These are phyloP conservation scores for Dissophora ornata DNA, from an alignment of 192 early-diverging fungal species.

Conservation along the genomic window DNA sequence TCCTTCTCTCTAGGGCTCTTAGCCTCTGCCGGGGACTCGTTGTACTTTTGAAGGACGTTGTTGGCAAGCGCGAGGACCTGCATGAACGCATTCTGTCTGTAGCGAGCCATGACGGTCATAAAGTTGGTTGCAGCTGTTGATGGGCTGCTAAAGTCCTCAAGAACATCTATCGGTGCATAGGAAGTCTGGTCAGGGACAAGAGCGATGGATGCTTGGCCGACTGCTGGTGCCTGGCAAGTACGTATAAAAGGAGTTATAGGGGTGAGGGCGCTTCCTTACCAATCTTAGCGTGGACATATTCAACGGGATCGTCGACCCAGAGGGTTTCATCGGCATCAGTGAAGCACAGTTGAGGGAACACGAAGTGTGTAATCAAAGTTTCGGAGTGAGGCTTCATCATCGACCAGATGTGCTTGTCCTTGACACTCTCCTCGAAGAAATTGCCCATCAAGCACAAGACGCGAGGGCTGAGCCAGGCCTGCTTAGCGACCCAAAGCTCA, in stretches of 20 bases:
- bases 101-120: slow-evolving; percentile 80
- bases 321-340: slow-evolving; percentile 84
- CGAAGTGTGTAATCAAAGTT: slow-evolving; percentile 85
- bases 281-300: slow-evolving; percentile 86
- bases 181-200: background rate
- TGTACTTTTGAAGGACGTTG: slow-evolving; percentile 74
- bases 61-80: slow-evolving; percentile 86
- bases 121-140: slow-evolving; percentile 78
- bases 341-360: slow-evolving; percentile 95
- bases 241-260: too few relatives aligned
- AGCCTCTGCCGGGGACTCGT: slow-evolving; percentile 71
- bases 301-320: slow-evolving; percentile 94
- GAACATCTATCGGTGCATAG: slow-evolving; percentile 63
- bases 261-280: slow-evolving; percentile 41
- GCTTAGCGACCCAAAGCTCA: slow-evolving; percentile 76
- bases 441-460: slow-evolving; percentile 75
- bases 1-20: slow-evolving; percentile 85
- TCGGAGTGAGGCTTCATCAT: slow-evolving; percentile 88
- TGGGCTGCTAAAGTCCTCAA: slow-evolving; percentile 90
- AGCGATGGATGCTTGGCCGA: too few relatives aligned
- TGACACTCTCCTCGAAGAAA: slow-evolving; percentile 87
- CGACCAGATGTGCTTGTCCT: slow-evolving; percentile 90
- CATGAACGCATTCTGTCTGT: slow-evolving; percentile 85
- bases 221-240: too few relatives aligned
- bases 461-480: slow-evolving; percentile 79